Percentiles rank a stretch among this genome's conserved stretches.
Evolutionary conservation across 2,329 filamentous ascomycete genomes (phyloP).

Genomic region (Paecilomyces dactylethromorphus): DNA sequence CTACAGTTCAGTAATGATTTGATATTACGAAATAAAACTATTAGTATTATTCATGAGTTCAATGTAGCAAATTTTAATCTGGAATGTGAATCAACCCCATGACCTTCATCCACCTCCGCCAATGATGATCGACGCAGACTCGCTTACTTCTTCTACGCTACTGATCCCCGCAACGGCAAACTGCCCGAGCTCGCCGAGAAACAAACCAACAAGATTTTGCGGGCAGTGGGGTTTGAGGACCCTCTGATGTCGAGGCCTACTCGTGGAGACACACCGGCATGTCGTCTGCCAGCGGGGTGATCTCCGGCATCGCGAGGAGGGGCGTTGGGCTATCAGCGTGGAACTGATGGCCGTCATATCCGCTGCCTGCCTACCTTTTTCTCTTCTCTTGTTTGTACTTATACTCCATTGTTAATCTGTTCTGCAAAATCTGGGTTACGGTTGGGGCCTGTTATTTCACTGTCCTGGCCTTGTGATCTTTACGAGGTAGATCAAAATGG

Average conservation of each 20-base stretch:
- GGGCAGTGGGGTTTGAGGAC: not conserved
- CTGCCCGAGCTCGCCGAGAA: not conserved
- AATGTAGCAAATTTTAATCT: too few relatives aligned
- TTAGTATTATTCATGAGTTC: too few relatives aligned
- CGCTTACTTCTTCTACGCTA: not conserved
- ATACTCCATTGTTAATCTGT: not conserved
- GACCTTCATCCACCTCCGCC: not conserved
- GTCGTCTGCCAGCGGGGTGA: not conserved
- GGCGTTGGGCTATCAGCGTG: not conserved
- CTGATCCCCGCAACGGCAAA: slow-evolving; percentile 1
- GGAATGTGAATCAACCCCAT: not conserved
- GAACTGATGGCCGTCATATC: not conserved
- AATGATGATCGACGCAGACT: not conserved
- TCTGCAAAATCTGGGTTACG: not conserved
- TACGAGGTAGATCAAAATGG: slow-evolving; percentile 12
- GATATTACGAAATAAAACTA: too few relatives aligned
- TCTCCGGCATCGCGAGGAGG: not conserved
- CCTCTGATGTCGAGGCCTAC: not conserved
- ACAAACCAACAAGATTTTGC: not conserved
- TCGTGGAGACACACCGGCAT: not conserved
- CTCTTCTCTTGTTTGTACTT: not conserved
- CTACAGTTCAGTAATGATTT: too few relatives aligned
- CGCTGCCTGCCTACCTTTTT: not conserved
- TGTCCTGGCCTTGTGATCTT: not conserved
- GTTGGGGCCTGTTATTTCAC: not conserved